Base-by-base conservation (phyloP, 1,139 yeast species). In the Debaryomyces coudertii region DNA sequence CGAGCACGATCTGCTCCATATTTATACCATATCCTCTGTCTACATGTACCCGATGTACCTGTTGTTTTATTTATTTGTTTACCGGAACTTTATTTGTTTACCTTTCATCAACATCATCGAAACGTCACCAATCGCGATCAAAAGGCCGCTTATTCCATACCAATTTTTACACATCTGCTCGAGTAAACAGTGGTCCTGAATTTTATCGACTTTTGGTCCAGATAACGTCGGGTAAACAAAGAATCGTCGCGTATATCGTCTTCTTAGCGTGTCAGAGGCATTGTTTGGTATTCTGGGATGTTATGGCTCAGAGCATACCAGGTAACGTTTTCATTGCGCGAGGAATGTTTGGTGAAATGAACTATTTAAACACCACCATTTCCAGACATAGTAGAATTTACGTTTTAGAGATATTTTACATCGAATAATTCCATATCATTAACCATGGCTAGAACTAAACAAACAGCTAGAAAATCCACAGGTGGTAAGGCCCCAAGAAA, bases 401-500 rank as follows among this genome's bases (percentile, higher is more conserved):
- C n/a, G 3, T 16, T 18, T 22, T 23, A 8, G 25, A 12, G n/a
- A 16, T 35, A 23, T 35, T 22, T 35, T 35, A 35, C 22, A 35
- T 23, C 28, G 11, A n/a, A 29, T 11, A 12, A 36, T 36, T 36
- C 41, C 20, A 38, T 28, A 38, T 28, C 34, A 28, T 28, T 28
- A 54, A 74, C 57, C 76, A 90, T 90, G 97, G 97, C 97, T 74
- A 90, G 97, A 87, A 90, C 97, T 59, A 90, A 92, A 80, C 96
- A 92, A 83, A 90, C 97, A 59, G 97, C 97, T 69, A 89, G 97
- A 86, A 90, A 90, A 79, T 90, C 97, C 63, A 90, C 97, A 68
- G 97, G 97, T 86, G 98, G 98, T 80, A 92, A 92, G 77, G 97
- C 97, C 57, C 98, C 98, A 83, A 89, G 98, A 87, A 92, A 92